Evolutionary conservation across 768 basidiomycete genomes (phyloP).

Genomic region (Mrakia frigida): DNA sequence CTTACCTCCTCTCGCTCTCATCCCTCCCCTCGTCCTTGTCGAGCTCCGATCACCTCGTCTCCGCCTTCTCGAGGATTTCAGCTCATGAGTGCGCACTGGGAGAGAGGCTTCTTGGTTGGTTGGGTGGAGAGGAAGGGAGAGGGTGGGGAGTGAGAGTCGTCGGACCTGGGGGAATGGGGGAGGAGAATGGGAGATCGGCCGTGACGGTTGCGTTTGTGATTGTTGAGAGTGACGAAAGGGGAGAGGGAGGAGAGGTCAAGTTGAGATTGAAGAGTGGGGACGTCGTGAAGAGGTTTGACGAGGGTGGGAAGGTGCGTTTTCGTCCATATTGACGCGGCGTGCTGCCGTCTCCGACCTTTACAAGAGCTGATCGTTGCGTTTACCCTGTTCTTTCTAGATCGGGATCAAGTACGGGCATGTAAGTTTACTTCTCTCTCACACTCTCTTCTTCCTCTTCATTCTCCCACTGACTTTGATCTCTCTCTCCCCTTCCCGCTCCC

Average conservation of each 20-base stretch:
- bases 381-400: conserved; percentile 49
- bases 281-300: conserved; percentile 61
- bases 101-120: conserved; percentile 54
- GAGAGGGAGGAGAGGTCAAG: conserved; percentile 45
- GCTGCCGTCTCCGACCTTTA: background rate
- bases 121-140: conserved; percentile 52
- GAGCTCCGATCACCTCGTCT: conserved; percentile 43
- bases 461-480: background rate
- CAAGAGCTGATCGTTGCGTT: background rate
- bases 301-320: conserved; percentile 56
- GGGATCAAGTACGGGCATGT: conserved; percentile 64
- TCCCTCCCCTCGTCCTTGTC: conserved; percentile 21
- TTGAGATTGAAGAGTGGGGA: conserved; percentile 57
- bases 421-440: background rate
- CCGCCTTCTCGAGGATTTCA: conserved; percentile 57
- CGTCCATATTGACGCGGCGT: background rate
- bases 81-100: conserved; percentile 59
- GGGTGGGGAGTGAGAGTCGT: conserved; percentile 63
- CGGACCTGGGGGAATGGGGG: conserved; percentile 52
- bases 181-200: conserved; percentile 45
- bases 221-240: conserved; percentile 35
- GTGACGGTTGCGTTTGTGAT: conserved; percentile 72
- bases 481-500: conserved; percentile 35
- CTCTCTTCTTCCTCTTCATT: background rate
- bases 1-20: conserved; percentile 58